Evolutionary conservation across 768 basidiomycete genomes (phyloP).

Genomic region (Multifurca ochricompacta): DNA sequence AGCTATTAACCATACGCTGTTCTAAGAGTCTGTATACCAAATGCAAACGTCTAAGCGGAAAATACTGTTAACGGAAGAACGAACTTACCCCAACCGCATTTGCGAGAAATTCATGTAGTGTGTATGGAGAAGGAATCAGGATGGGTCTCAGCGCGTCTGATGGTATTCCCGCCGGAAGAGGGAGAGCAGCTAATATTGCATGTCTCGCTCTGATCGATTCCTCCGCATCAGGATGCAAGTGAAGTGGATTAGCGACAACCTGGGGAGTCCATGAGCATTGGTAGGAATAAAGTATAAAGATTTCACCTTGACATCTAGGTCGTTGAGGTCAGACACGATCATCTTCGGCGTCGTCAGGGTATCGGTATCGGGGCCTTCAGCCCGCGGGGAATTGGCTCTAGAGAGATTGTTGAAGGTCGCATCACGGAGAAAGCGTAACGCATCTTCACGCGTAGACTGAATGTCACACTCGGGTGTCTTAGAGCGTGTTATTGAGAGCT

Average conservation of each 20-base stretch:
- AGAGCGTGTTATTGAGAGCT: background rate
- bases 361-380: background rate
- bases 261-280: background rate
- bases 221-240: constrained; percentile 8
- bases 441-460: constrained; percentile 19
- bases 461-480: constrained; percentile 15
- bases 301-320: constrained; percentile 15
- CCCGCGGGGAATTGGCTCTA: constrained; percentile 9
- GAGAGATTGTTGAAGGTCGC: constrained; percentile 19
- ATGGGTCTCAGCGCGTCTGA: constrained; percentile 64
- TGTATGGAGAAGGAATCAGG: constrained; percentile 52
- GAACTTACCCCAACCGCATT: constrained; percentile 48
- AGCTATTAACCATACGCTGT: constrained; percentile 38
- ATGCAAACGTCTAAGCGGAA: constrained; percentile 15
- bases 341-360: constrained; percentile 10
- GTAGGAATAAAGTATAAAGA: background rate
- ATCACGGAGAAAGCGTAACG: constrained; percentile 19
- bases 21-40: constrained; percentile 40
- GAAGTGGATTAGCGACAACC: constrained; percentile 1
- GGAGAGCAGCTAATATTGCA: constrained; percentile 48
- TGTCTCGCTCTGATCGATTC: constrained; percentile 45
- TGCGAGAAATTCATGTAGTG: constrained; percentile 61
- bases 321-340: constrained; percentile 14
- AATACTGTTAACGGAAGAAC: background rate
- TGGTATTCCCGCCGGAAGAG: constrained; percentile 55